phyloP scores from a whole-genome alignment of 768 basidiomycete genomes.

The Strobilomyces echinocephalus region DNA sequence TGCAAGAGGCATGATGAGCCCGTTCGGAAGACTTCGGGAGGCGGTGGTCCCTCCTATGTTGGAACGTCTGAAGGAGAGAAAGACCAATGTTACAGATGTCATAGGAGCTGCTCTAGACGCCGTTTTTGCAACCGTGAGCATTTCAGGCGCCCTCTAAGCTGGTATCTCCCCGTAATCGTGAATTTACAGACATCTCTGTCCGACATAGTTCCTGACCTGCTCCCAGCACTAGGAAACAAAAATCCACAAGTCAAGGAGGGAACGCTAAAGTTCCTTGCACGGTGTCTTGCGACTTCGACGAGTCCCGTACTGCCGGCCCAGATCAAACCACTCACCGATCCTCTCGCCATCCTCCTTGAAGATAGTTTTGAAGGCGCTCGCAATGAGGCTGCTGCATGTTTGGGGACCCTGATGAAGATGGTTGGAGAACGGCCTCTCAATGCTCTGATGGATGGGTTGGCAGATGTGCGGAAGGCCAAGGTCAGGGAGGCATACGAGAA shows the following conservation, averaged over 20 bases:
- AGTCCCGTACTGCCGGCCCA: slow-evolving; percentile 68
- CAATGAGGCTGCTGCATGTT: slow-evolving; percentile 79
- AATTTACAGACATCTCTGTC: slow-evolving; percentile 61
- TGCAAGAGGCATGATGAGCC: slow-evolving; percentile 70
- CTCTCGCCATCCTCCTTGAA: slow-evolving; percentile 70
- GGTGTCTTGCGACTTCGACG: slow-evolving; percentile 69
- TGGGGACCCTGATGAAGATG: slow-evolving; percentile 95
- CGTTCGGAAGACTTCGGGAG: slow-evolving; percentile 74
- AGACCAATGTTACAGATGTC: slow-evolving; percentile 83
- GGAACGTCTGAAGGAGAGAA: slow-evolving; percentile 91
- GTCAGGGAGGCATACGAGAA: slow-evolving; percentile 92
- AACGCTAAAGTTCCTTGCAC: slow-evolving; percentile 78
- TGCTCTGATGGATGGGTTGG: slow-evolving; percentile 77
- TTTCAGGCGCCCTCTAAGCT: slow-evolving; percentile 2
- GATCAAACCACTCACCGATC: slow-evolving; percentile 77
- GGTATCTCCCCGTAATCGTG: slow-evolving; percentile 1
- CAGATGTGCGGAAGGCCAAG: slow-evolving; percentile 84
- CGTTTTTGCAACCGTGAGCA: slow-evolving; percentile 72
- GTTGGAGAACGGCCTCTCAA: slow-evolving; percentile 90
- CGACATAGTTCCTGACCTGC: slow-evolving; percentile 80
- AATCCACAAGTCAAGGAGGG: slow-evolving; percentile 97
- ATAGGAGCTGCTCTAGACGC: slow-evolving; percentile 88
- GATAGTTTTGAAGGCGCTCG: slow-evolving; percentile 88
- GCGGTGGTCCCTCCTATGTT: slow-evolving; percentile 71
- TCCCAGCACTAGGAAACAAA: slow-evolving; percentile 75